phyloP scores from a whole-genome alignment of 176 grass and related monocot genomes.

The Miscanthus lutarioriparius region DNA sequence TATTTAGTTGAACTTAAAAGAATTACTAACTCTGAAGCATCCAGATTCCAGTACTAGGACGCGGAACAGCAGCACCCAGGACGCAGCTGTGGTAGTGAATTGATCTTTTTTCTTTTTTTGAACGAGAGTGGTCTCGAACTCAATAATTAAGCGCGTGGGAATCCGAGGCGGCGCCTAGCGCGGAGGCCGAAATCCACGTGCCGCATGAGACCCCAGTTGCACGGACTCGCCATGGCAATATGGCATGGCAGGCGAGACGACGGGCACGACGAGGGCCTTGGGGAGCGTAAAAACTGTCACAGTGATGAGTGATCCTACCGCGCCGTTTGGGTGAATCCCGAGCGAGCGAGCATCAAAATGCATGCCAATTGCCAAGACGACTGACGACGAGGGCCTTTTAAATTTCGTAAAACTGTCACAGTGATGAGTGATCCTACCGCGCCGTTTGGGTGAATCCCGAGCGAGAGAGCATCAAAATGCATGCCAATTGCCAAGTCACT shows the following conservation, averaged over 20 bases:
- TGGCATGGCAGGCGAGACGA: neutral
- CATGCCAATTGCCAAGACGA: no score
- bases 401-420: neutral
- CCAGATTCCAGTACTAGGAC: neutral
- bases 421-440: neutral
- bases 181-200: conserved; percentile 31
- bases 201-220: conserved; percentile 26
- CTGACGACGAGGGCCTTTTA: no score
- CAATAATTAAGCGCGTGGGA: neutral
- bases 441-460: no score
- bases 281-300: neutral
- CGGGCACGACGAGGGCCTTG: neutral
- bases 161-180: conserved; percentile 22
- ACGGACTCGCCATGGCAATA: neutral
- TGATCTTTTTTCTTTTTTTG: no score
- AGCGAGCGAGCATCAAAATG: no score
- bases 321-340: no score
- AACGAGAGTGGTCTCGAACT: neutral
- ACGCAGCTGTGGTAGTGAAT: no score
- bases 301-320: neutral
- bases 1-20: no score
- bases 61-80: neutral
- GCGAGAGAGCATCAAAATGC: neutral
- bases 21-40: no score
- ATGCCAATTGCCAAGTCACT: conserved; percentile 18